Base-by-base conservation (phyloP, 805 yeast species). In the Saccharomycopsis microspora region DNA sequence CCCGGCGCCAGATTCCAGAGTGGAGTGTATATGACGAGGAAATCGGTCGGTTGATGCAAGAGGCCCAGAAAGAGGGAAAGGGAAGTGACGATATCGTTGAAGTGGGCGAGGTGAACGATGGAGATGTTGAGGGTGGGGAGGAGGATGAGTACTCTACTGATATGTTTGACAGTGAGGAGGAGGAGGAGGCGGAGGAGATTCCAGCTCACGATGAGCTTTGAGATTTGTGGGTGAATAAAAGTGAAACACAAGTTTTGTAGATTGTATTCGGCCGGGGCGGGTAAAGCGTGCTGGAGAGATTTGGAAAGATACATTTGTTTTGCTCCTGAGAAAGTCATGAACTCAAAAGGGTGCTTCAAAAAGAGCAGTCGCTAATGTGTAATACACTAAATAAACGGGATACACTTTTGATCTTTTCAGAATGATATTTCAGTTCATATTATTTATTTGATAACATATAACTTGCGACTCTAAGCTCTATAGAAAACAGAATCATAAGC, bases 1-100 rank as follows among this genome's bases (percentile, higher is more conserved):
- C 95, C 0, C 69, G 79, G 54, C 67, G 95, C 53, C 82, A 80
- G 57, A 70, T 85, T 27, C 83, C 87, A 0, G 95, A 86, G 58
- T 87, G 95, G 95, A 64, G 63, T 0, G 67, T 55, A 10, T 84
- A 83, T 58, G 88, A 85, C 55, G 57, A 71, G 39, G 79, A 74
- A 54, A 72, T 84, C 28, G 55, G 64, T 1, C 50, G 51, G 1
- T 51, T 72, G 30, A 54, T 57, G 42, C 54, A 56, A 8, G 45
- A 49, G 34, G 56, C 57, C 10, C 43, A 48, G 36, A n/a, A 8
- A n/a, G n/a, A 34, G 10, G 10, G n/a, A 3, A n/a, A 9, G 10
- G 36, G 10, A 8, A n/a, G 10, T 3, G 36, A 8, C 2, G 36
- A 8, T 34, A n/a, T n/a, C n/a, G 36, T n/a, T n/a, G 36, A 8